Base-by-base conservation (phyloP, 768 basidiomycete genomes). In the Chalciporus pseudorubinellus region DNA sequence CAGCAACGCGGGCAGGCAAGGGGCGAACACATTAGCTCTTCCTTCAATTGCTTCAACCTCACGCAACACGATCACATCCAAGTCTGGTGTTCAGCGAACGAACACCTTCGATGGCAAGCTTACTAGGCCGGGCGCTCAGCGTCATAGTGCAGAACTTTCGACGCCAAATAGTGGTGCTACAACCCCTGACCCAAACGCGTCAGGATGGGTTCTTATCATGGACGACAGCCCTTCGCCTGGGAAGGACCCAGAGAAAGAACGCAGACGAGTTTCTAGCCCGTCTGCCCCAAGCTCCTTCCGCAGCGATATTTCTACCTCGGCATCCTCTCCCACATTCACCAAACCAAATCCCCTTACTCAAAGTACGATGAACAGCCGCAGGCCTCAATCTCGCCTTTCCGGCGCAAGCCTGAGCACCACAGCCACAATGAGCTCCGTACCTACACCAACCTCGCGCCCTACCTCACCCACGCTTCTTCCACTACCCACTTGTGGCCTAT, bases 151-250 rank as follows among this genome's bases (percentile, higher is more conserved):
- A 42, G 79, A 81, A 40, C 72, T 67, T 55, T 74, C 73, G 39
- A 66, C 70, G 7, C 71, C 66, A 51, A 79, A 75, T 59, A 60
- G 67, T 22, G 65, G 63, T 29, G 56, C 58, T 14, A 70, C 63
- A 48, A 79, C 74, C 36, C 73, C 77, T 39, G 72, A 68, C 28
- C 80, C 77, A 19, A 87, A 89, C 59, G 72, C 84, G 11, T 81
- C 88, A 33, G 89, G 89, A 48, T 92, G 89, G 89, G 89, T 92
- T 38, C 79, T 92, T 33, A 89, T 92, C 44, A 90, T 91, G 89
- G 90, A 92, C 57, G 90, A 91, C 62, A 85, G 86, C 2, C 86
- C 89, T 20, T 84, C 83, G 14, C 87, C 85, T 19, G 74, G 73
- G 26, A 86, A 82, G 65, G 74, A 78, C 41, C 71, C 73, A 54